These are phyloP conservation scores for Achaetomiella virescens DNA, from an alignment of 495 filamentous ascomycete species.

Conservation along the genomic window DNA sequence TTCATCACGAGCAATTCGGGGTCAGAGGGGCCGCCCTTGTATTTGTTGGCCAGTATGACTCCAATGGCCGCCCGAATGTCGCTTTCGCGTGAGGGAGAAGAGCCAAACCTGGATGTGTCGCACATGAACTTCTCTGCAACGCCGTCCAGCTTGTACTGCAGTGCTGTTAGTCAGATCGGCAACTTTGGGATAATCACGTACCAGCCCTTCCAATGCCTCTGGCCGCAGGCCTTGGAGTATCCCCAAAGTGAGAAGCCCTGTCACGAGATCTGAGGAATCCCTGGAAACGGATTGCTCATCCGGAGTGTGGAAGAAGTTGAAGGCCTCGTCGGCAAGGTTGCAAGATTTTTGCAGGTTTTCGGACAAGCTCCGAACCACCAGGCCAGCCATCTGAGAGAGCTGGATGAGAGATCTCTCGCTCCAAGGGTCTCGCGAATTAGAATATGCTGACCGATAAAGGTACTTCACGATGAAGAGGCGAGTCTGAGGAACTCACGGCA, in stretches of 20 bases:
- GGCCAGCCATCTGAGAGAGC: constrained; percentile 25
- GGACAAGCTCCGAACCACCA: constrained; percentile 23
- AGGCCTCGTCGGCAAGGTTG: constrained; percentile 27
- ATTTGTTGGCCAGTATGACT: constrained; percentile 32
- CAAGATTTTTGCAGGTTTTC: constrained; percentile 25
- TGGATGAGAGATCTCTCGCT: constrained; percentile 22
- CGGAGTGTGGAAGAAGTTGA: constrained; percentile 26
- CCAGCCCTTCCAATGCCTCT: constrained; percentile 28
- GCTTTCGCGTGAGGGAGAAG: constrained; percentile 5
- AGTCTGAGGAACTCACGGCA: constrained; percentile 25
- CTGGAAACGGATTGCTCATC: background rate
- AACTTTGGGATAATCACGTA: constrained; percentile 17
- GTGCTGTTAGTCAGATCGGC: constrained; percentile 7
- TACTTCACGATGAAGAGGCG: constrained; percentile 19
- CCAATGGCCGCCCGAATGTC: constrained; percentile 27
- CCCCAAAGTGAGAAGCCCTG: constrained; percentile 32
- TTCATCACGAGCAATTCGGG: constrained; percentile 23
- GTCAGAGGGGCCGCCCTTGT: constrained; percentile 26
- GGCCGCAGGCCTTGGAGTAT: constrained; percentile 42
- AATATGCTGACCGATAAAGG: constrained; percentile 19
- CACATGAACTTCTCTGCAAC: constrained; percentile 23
- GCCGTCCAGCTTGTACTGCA: constrained; percentile 24
- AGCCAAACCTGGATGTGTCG: constrained; percentile 13
- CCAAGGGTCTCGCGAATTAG: constrained; percentile 13
- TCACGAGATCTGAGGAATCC: background rate